Percentiles rank a stretch among this genome's conserved stretches.
Evolutionary conservation across 352 stramenopile species (phyloP).

Genomic region (Globisporangium carolinianum): DNA sequence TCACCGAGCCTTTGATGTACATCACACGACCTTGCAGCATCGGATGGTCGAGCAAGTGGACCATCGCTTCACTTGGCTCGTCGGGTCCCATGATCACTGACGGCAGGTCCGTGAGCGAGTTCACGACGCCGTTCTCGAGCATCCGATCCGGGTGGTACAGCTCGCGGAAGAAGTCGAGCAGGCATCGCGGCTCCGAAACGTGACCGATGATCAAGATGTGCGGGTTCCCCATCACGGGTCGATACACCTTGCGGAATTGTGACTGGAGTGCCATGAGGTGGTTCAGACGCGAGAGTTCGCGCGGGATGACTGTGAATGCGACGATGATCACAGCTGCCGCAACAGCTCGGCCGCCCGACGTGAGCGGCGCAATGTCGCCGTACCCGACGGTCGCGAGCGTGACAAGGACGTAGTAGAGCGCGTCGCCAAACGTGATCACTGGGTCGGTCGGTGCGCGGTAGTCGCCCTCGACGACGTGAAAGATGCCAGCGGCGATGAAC

Average conservation of each 20-base stretch:
- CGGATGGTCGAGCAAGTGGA: constrained; percentile 50
- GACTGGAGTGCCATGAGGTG: constrained; percentile 58
- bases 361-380: constrained; percentile 41
- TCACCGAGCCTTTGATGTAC: constrained; percentile 62
- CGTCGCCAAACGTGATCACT: constrained; percentile 40
- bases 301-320: constrained; percentile 50
- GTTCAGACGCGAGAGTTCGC: constrained; percentile 42
- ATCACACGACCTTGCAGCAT: constrained; percentile 50
- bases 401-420: constrained; percentile 57
- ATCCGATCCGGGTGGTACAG: constrained; percentile 57
- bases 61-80: constrained; percentile 42
- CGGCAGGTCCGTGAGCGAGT: constrained; percentile 31
- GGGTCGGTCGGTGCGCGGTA: constrained; percentile 16
- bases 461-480: constrained; percentile 44
- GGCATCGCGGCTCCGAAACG: constrained; percentile 33
- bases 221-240: constrained; percentile 38
- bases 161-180: constrained; percentile 59
- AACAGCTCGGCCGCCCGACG: constrained; percentile 30
- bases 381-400: constrained; percentile 54
- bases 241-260: constrained; percentile 53
- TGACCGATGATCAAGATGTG: constrained; percentile 53
- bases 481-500: constrained; percentile 54
- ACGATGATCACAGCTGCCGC: constrained; percentile 44
- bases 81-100: constrained; percentile 49
- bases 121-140: constrained; percentile 18